Evolutionary conservation across 179 eudicot species (phyloP).

Genomic region (Heliamphora pulchella): DNA sequence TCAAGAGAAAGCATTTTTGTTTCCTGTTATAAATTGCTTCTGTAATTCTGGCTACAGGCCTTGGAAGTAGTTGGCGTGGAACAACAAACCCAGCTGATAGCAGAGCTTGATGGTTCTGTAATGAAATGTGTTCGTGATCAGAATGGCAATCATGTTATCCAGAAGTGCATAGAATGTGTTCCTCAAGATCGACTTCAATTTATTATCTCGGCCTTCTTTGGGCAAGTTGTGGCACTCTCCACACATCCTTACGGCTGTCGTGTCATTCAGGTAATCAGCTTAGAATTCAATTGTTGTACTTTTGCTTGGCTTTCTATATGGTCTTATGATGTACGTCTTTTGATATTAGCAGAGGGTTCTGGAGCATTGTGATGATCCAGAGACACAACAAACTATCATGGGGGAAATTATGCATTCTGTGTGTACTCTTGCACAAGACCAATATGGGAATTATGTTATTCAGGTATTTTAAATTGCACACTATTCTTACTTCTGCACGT

Average conservation of each 20-base stretch:
- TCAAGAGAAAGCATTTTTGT: not conserved
- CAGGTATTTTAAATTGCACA: constrained; percentile 38
- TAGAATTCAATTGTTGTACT: not conserved
- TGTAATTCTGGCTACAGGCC: constrained; percentile 28
- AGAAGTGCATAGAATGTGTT: constrained; percentile 58
- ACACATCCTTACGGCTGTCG: constrained; percentile 65
- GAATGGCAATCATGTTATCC: constrained; percentile 67
- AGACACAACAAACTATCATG: constrained; percentile 58
- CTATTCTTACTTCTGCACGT: not conserved
- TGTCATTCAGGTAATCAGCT: constrained; percentile 41
- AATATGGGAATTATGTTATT: constrained; percentile 91
- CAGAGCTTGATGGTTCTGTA: constrained; percentile 46
- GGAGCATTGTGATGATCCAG: constrained; percentile 68
- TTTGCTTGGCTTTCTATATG: not conserved
- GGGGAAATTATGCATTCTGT: constrained; percentile 78
- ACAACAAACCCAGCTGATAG: constrained; percentile 35
- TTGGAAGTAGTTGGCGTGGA: constrained; percentile 46
- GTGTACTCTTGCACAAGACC: constrained; percentile 77
- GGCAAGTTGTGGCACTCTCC: constrained; percentile 45
- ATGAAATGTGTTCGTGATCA: constrained; percentile 62
- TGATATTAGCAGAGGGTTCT: constrained; percentile 59
- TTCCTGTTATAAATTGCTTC: not conserved
- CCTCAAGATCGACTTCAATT: constrained; percentile 48
- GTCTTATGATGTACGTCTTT: not conserved
- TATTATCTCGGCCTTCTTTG: constrained; percentile 39